Evolutionary conservation across 2,329 filamentous ascomycete species (phyloP).

Genomic region (Colletotrichum kahawae): DNA sequence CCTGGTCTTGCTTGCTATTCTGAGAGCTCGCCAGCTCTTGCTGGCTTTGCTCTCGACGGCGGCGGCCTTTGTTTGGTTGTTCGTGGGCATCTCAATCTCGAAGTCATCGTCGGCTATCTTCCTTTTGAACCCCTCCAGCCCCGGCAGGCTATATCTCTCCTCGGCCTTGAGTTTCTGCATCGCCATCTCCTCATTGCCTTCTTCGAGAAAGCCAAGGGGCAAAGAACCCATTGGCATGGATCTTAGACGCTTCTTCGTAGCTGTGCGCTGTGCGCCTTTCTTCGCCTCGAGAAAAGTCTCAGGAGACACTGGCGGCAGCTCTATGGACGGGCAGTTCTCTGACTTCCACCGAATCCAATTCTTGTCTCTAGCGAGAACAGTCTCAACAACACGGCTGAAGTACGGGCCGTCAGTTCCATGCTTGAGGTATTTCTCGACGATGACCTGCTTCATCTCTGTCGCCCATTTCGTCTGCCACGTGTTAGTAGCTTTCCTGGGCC

Average conservation of each 20-base stretch:
- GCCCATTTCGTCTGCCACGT: slow-evolving; percentile 78
- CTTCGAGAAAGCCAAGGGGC: slow-evolving; percentile 78
- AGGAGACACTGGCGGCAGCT: slow-evolving; percentile 73
- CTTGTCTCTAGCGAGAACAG: slow-evolving; percentile 92
- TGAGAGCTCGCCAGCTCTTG: slow-evolving; percentile 88
- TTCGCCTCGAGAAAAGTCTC: slow-evolving; percentile 74
- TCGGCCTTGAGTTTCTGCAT: slow-evolving; percentile 73
- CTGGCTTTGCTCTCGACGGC: slow-evolving; percentile 78
- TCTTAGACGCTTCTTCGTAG: slow-evolving; percentile 74
- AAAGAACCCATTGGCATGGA: slow-evolving; percentile 74
- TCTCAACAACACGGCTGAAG: slow-evolving; percentile 96
- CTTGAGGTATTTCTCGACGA: slow-evolving; percentile 82
- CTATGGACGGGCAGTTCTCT: slow-evolving; percentile 88
- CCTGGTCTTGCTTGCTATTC: slow-evolving; percentile 76
- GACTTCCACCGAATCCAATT: slow-evolving; percentile 99
- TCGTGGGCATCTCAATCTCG: slow-evolving; percentile 82
- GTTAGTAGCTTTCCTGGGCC: not conserved
- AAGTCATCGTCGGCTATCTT: slow-evolving; percentile 82
- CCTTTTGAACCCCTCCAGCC: slow-evolving; percentile 71
- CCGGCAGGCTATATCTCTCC: slow-evolving; percentile 70
- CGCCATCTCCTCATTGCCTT: slow-evolving; percentile 60
- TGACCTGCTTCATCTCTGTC: slow-evolving; percentile 74
- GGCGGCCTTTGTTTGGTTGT: slow-evolving; percentile 59
- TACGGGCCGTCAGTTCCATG: slow-evolving; percentile 84
- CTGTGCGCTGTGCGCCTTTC: slow-evolving; percentile 66